phyloP scores from a whole-genome alignment of 495 filamentous ascomycete genomes.

The Tuber indicum region DNA sequence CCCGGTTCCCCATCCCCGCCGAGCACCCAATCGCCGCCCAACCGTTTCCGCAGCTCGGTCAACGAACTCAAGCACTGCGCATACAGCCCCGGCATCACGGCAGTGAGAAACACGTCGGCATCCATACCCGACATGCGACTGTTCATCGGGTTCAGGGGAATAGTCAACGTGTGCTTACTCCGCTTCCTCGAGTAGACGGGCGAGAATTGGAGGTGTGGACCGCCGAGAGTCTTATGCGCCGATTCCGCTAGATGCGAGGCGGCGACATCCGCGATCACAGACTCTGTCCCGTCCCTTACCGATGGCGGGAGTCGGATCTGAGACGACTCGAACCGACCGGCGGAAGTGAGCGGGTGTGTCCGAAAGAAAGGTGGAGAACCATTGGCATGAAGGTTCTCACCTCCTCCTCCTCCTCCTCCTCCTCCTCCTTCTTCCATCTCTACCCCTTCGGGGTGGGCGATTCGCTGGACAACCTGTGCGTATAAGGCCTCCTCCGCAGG shows the following conservation, averaged over 20 bases:
- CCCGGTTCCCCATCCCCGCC: constrained; percentile 52
- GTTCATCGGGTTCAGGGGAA: constrained; percentile 64
- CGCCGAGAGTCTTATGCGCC: constrained; percentile 67
- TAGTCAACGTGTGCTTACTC: constrained; percentile 50
- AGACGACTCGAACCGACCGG: constrained; percentile 59
- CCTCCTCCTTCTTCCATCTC: constrained; percentile 34
- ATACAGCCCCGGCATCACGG: constrained; percentile 74
- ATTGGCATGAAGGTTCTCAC: constrained; percentile 42
- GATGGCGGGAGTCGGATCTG: constrained; percentile 63
- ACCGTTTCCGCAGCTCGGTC: constrained; percentile 75
- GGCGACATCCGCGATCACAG: constrained; percentile 61
- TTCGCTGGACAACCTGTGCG: neutral
- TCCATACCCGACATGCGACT: constrained; percentile 72
- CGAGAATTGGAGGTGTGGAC: constrained; percentile 64
- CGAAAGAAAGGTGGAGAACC: constrained; percentile 44
- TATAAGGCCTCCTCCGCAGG: neutral
- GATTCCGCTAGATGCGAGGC: constrained; percentile 63
- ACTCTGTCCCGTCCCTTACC: constrained; percentile 35
- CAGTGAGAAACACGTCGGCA: constrained; percentile 73
- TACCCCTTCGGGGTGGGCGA: constrained; percentile 10
- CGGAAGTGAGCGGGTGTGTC: constrained; percentile 59
- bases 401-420: constrained; percentile 35
- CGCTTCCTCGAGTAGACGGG: constrained; percentile 45
- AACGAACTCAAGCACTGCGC: constrained; percentile 64
- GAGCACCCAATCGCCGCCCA: constrained; percentile 72